Conservation (phyloP, 352 stramenopile species). For the Pythium chondricola region DNA sequence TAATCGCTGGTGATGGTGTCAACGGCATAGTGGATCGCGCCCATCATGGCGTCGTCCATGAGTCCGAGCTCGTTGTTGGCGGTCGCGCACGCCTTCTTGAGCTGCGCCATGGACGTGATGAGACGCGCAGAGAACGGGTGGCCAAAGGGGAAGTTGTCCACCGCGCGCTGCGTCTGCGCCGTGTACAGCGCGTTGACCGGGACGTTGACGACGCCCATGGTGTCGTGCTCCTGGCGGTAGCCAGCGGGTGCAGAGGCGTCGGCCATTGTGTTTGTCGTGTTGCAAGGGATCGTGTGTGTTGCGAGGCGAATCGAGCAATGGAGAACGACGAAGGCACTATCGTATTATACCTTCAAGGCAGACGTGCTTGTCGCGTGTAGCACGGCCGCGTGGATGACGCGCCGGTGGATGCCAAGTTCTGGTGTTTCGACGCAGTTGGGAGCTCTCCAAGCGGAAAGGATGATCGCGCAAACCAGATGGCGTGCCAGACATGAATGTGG, state of each 20-base stretch:
- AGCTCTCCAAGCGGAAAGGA: no score
- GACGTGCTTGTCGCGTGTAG: not conserved
- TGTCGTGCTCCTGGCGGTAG: conserved; percentile 46
- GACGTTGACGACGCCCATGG: conserved; percentile 49
- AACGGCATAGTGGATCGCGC: conserved; percentile 28
- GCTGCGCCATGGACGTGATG: conserved; percentile 33
- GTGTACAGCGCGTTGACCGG: conserved; percentile 37
- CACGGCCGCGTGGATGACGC: not conserved
- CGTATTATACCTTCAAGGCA: conserved; percentile 2
- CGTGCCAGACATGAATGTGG: no score
- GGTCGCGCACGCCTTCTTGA: conserved; percentile 42
- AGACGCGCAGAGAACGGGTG: conserved; percentile 36
- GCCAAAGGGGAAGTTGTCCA: conserved; percentile 48
- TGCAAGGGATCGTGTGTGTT: not conserved
- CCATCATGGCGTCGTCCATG: conserved; percentile 26
- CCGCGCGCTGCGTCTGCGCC: conserved; percentile 44
- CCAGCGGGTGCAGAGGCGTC: not conserved
- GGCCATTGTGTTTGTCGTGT: conserved; percentile 2
- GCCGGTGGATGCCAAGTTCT: not conserved
- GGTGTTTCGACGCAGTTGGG: conserved; percentile 6
- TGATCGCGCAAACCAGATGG: no score
- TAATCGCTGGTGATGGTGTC: conserved; percentile 31
- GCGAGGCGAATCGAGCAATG: not conserved
- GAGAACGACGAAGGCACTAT: no score
- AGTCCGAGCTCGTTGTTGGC: conserved; percentile 38